Evolutionary conservation across 768 basidiomycete genomes (phyloP).

Genomic region (Mycena sanguinolenta): DNA sequence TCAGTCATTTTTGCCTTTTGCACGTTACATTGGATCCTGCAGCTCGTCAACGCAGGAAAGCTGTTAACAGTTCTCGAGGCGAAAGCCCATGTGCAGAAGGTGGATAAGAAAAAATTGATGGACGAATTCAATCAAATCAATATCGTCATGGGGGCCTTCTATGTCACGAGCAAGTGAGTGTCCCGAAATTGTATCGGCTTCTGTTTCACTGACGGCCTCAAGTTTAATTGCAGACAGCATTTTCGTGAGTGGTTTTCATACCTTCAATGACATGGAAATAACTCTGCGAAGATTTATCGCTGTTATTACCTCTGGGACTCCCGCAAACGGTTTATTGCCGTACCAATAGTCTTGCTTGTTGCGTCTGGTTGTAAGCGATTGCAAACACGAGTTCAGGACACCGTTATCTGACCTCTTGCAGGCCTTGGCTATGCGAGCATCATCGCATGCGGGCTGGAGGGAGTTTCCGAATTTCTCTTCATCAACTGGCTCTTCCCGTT

Average conservation of each 20-base stretch:
- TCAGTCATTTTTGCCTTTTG: constrained; percentile 22
- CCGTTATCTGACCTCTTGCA: background rate
- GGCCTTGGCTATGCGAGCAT: constrained; percentile 33
- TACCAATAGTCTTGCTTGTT: constrained; percentile 37
- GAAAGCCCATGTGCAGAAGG: background rate
- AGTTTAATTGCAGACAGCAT: constrained; percentile 46
- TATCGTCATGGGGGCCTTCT: constrained; percentile 41
- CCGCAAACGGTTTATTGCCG: constrained; percentile 38
- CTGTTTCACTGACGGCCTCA: background rate
- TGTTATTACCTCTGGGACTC: constrained; percentile 47
- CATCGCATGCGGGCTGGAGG: constrained; percentile 13
- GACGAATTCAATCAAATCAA: constrained; percentile 16
- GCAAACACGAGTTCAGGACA: too few relatives aligned
- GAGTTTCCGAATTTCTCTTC: constrained; percentile 23
- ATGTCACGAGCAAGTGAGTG: constrained; percentile 45
- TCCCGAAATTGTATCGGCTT: background rate
- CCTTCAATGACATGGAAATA: background rate
- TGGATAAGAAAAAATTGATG: background rate
- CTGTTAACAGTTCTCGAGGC: constrained; percentile 1
- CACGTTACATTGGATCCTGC: constrained; percentile 29
- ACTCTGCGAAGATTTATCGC: constrained; percentile 39
- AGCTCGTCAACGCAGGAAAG: constrained; percentile 34
- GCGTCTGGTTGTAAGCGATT: constrained; percentile 39
- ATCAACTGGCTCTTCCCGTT: constrained; percentile 30
- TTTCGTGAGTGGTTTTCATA: constrained; percentile 35